Evolutionary conservation across 2,329 filamentous ascomycete species (phyloP).

Genomic region (Phyllosticta citrichinensis): DNA sequence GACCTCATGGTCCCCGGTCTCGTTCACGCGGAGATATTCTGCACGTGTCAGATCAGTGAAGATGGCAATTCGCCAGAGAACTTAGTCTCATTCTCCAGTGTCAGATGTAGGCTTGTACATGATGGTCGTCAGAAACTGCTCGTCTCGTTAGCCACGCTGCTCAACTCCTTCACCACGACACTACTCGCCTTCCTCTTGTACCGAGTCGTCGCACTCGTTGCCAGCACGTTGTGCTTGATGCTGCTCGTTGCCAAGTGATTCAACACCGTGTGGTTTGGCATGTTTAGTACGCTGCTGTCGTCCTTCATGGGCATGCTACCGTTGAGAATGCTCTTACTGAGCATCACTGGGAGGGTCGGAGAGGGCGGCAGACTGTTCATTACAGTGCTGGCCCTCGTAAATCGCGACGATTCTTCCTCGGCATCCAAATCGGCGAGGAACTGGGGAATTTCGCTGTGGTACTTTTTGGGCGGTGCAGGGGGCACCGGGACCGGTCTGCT

Average conservation of each 20-base stretch:
- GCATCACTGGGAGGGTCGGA: constrained; percentile 77
- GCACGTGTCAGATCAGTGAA: constrained; percentile 7
- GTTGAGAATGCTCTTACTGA: constrained; percentile 91
- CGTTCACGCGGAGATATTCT: constrained; percentile 9
- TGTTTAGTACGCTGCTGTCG: constrained; percentile 91
- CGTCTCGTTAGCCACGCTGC: constrained; percentile 12
- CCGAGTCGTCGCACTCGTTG: constrained; percentile 91
- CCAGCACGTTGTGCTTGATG: constrained; percentile 92
- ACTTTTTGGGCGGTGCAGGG: constrained; percentile 44
- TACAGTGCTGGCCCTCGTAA: constrained; percentile 63
- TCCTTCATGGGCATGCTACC: constrained; percentile 88
- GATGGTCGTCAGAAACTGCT: constrained; percentile 90
- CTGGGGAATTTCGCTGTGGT: constrained; percentile 65
- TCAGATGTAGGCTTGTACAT: constrained; percentile 81
- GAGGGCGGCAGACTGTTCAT: constrained; percentile 74
- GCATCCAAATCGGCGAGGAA: constrained; percentile 83
- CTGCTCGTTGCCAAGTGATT: constrained; percentile 96
- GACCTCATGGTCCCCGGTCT: background rate
- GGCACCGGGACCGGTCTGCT: constrained; percentile 15
- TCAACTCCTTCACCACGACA: constrained; percentile 1
- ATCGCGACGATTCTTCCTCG: constrained; percentile 64
- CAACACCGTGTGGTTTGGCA: constrained; percentile 93
- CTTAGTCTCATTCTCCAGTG: constrained; percentile 10
- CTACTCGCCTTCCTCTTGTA: constrained; percentile 79
- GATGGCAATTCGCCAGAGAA: constrained; percentile 1